phyloP scores from a whole-genome alignment of 2,329 filamentous ascomycete species.

The Uncinocarpus reesii region DNA sequence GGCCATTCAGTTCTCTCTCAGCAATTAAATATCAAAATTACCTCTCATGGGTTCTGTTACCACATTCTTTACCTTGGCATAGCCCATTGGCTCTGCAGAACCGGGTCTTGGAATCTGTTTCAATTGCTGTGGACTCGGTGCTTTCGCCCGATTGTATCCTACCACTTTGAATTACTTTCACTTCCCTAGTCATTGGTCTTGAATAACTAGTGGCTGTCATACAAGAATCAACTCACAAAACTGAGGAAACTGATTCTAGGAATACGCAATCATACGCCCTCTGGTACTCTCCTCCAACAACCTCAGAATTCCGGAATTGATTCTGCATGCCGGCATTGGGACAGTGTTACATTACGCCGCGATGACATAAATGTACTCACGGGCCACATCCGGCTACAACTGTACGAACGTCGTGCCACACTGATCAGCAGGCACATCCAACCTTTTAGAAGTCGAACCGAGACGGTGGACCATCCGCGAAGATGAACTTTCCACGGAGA shows the following conservation, averaged over 20 bases:
- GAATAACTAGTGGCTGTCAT: no score
- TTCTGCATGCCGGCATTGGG: not conserved
- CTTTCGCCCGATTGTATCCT: no score
- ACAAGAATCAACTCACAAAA: no score
- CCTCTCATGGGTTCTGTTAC: no score
- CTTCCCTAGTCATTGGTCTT: no score
- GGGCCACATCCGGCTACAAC: constrained; percentile 5
- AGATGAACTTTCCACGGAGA: constrained; percentile 3
- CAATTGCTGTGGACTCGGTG: no score
- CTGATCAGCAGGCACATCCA: constrained; percentile 9
- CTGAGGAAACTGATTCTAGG: not conserved
- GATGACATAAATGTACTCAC: constrained; percentile 5
- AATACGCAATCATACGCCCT: not conserved
- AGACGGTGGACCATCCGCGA: constrained; percentile 3
- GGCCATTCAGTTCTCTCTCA: no score
- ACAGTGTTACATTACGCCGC: constrained; percentile 11
- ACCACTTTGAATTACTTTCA: no score
- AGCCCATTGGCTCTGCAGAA: no score
- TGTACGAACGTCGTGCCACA: not conserved
- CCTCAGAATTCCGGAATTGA: not conserved
- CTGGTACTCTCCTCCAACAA: not conserved
- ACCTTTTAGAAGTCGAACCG: constrained; percentile 10
- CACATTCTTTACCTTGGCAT: no score
- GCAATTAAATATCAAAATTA: no score
- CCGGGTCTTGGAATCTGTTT: no score